Base-by-base conservation (phyloP, 441 rosid species). In the Melastoma candidum region DNA sequence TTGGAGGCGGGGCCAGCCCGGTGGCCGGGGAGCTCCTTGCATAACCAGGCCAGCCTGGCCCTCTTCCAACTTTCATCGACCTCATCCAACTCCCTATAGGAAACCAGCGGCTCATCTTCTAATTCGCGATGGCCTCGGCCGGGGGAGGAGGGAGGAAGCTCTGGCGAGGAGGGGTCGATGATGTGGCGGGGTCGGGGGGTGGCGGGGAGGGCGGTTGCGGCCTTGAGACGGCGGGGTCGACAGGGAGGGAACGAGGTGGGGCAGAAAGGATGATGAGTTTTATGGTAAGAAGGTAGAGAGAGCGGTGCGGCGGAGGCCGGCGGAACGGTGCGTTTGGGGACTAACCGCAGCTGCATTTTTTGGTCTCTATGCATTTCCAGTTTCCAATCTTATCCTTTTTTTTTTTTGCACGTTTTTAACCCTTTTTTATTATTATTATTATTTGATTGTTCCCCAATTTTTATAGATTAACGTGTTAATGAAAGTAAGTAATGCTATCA, bases 31-130 rank as follows among this genome's bases (percentile, higher is more conserved):
- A 85, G 71, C 62, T 92, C 22, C 22, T 17, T 82, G 63, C 96
- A 92, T 11, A 92, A 79, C 98, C 98, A 85, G 0, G 94, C 96
- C 50, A 92, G 64, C 77, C 77, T 92, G 46, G 92, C 66, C 44
- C 96, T 70, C 49, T 60, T 71, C 95, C 95, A 83, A 51, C 70
- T 41, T 53, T 51, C 11, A 53, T 17, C 52, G 53, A 43, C 26
- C 46, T 58, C 63, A 5, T 51, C 29, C 12, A 54, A 47, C 36
- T 55, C 68, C 1, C 46, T 29, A 3, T 47, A 13, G 65, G 54
- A 54, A 29, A 59, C 57, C 56, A 74, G 11, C 45, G 78, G 84
- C 61, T 80, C 77, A 80, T 75, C 66, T 13, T 46, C 6, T 58
- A 66, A 0, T 70, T 4, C 2, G 57, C 49, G 24, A 53, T 32